These are phyloP conservation scores for Carex parvula DNA, from an alignment of 176 grass and related monocot species.

Conservation along the genomic window DNA sequence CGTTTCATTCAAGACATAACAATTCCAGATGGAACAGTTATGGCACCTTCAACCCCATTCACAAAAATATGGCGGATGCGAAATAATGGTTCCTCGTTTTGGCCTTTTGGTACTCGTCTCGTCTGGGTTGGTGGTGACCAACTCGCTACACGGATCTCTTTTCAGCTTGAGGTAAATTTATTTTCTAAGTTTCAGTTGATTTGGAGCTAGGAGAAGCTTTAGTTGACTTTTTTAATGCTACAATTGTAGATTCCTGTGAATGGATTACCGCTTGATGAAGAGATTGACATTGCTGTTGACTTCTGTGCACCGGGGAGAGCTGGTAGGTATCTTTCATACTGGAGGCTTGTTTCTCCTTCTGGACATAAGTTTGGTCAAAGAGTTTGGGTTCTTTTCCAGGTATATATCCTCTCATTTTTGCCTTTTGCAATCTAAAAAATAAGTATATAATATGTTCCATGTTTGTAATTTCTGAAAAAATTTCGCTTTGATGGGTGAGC, in stretches of 20 bases:
- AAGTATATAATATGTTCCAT: neutral
- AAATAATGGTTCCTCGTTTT: conserved; percentile 52
- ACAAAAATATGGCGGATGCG: conserved; percentile 80
- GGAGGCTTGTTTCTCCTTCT: conserved; percentile 68
- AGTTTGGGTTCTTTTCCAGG: conserved; percentile 86
- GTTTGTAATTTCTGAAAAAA: neutral
- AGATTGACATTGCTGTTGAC: conserved; percentile 57
- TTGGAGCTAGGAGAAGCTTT: neutral
- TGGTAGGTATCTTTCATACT: conserved; percentile 73
- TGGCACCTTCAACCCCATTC: conserved; percentile 59
- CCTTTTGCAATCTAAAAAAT: conserved; percentile 2
- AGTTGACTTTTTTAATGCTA: conserved; percentile 27
- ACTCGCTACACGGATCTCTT: conserved; percentile 27
- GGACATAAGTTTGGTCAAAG: conserved; percentile 62
- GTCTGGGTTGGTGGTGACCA: conserved; percentile 64
- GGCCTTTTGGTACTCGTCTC: conserved; percentile 71
- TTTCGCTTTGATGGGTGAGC: neutral
- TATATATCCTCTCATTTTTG: conserved; percentile 27
- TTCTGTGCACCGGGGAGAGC: conserved; percentile 55
- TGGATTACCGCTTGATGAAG: conserved; percentile 37
- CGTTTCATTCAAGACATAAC: conserved; percentile 62
- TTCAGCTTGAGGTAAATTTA: conserved; percentile 47
- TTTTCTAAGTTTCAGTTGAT: neutral
- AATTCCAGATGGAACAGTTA: conserved; percentile 65
- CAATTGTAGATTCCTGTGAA: conserved; percentile 43